Evolutionary conservation across 2,329 filamentous ascomycete species (phyloP), one percentile per base, ranked within the genome.

Genomic region (Coniochaeta sp.): DNA sequence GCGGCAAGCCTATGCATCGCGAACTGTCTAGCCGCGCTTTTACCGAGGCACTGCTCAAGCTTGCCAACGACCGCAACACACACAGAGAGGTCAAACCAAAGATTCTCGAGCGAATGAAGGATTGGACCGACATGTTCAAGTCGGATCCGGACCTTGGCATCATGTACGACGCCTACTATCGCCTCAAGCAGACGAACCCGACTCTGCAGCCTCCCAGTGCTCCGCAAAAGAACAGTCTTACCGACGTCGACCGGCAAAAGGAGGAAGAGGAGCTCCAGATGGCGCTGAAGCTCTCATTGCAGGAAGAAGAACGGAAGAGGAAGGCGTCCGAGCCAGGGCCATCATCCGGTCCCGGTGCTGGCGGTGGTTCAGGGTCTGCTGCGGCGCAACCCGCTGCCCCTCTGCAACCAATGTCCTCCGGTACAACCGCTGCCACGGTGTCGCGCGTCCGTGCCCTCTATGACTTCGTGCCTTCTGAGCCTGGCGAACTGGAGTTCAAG

Each of bases 211-310:
- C 93, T 17, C 95, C 95, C 0, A 96, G 92, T 60, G 96, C 96
- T 65, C 95, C 95, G 3, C 89, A 89, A 68, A 99, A 99, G 81
- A 90, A 89, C 62, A 87, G 91, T 66, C 91, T 99, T 63, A 97
- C 93, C 54, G 89, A 96, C 36, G 68, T 89, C 55, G 95, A 99
- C 74, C 85, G 95, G 64, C 89, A 91, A 74, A 96, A 96, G 76
- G 95, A 99, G 75, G 95, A 99, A 63, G 93, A 98, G 57, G 95
- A 99, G 75, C 79, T 99, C 59, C 95, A 98, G 73, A 96, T 97
- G 86, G 95, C 95, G 1, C 81, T 99, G 56, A 93, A 89, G 69
- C 81, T 99, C 69, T 97, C 92, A 50, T 84, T 99, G 67, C 91
- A 96, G 72, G 95, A 99, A 63, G 93, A 96, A 69, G 81, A 84